Conservation (phyloP, 257 asterid species). For the Solanum stenotomum region DNA sequence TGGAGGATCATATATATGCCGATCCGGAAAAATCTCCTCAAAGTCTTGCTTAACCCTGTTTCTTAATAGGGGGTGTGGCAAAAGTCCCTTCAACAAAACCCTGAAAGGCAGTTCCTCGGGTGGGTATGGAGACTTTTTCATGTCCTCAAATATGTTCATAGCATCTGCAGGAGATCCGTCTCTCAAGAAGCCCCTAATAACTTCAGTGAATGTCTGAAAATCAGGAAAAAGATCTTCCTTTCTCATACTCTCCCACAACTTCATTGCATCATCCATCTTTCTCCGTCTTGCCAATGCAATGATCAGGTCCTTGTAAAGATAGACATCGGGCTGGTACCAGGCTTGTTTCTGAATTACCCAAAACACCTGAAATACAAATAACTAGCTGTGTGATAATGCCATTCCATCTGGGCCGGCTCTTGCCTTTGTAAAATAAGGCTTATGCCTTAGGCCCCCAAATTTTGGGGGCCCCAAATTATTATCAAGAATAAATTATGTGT, state of each 20-base stretch:
- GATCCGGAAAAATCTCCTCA: slow-evolving; percentile 89
- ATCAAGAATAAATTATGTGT: too few species aligned
- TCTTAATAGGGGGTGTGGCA: slow-evolving; percentile 90
- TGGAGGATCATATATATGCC: slow-evolving; percentile 84
- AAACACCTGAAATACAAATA: slow-evolving; percentile 50
- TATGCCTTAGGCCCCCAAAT: too few species aligned
- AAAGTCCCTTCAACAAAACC: slow-evolving; percentile 80
- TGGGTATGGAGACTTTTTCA: slow-evolving; percentile 87
- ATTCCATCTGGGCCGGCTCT: not conserved
- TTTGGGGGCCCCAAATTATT: too few species aligned
- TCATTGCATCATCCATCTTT: slow-evolving; percentile 83
- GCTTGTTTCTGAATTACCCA: slow-evolving; percentile 64
- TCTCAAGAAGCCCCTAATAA: slow-evolving; percentile 88
- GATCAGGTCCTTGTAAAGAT: slow-evolving; percentile 81
- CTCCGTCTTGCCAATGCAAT: slow-evolving; percentile 62
- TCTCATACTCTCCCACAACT: slow-evolving; percentile 78
- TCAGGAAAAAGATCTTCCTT: slow-evolving; percentile 75
- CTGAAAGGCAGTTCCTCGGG: slow-evolving; percentile 90
- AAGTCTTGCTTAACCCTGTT: slow-evolving; percentile 92
- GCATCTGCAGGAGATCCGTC: slow-evolving; percentile 96
- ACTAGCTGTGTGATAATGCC: not conserved
- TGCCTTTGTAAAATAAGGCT: too few species aligned
- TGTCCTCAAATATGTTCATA: slow-evolving; percentile 90
- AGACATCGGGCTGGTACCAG: slow-evolving; percentile 84
- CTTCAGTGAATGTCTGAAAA: slow-evolving; percentile 84